Evolutionary conservation across 306 rosid genomes (phyloP), one percentile per base, ranked within the genome.

Genomic region (Corylus avellana): DNA sequence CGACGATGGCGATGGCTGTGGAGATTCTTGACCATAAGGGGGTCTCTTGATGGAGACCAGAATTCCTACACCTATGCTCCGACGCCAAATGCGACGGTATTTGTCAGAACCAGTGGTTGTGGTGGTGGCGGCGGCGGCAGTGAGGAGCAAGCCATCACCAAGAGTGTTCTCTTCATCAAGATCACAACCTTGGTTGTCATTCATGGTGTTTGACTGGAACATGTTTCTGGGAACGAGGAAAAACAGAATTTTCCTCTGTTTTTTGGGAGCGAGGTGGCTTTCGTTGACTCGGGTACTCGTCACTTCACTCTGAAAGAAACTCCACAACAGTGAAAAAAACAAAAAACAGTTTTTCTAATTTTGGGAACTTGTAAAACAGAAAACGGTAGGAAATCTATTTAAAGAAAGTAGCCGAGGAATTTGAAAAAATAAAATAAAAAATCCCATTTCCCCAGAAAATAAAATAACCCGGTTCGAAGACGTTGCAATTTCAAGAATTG

Each of bases 71-170:
- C 47, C 69, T 16, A 74, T 58, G 44, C 63, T 63, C 16, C 39
- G 81, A 27, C 80, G 86, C 89, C 90, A 87, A 39, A 12, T 55
- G 77, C 53, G 58, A 47, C 5, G 2, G 74, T 76, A 79, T 11
- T 76, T 76, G 57, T 67, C 64, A 16, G 57, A 53, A 53, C 39
- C 68, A 5, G 42, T 11, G 3, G 37, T 18, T 35, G n/a, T 6
- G 49, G 11, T 3, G 75, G 14, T 27, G 67, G 55, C 10, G 22
- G 58, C 3, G 4, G 55, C 22, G 42, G 27, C 12, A 9, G 72
- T 7, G n/a, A 51, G 8, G 75, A 86, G 80, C 16, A 85, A 79
- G 55, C 73, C 29, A 70, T 82, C 85, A 13, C 50, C 49, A 44
- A 86, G 79, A 75, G 50, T 76, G 70, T 66, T 72, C 11, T 42